Evolutionary conservation across 352 stramenopile species (phyloP).

Genomic region (Thalassiosira exigua): DNA sequence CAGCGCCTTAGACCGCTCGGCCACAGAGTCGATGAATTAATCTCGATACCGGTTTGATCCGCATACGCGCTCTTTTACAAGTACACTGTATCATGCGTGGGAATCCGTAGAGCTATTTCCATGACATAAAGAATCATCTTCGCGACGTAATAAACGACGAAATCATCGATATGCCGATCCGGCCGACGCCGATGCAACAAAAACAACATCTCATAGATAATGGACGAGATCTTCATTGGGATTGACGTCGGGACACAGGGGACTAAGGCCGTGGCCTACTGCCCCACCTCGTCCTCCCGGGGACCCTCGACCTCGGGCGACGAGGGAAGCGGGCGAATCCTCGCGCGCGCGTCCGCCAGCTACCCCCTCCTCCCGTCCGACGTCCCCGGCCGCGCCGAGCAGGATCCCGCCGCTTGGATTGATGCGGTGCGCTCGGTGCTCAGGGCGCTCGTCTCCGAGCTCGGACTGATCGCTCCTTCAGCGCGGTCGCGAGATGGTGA

Average conservation of each 20-base stretch:
- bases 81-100: too few relatives aligned
- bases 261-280: constrained; percentile 44
- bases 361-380: constrained; percentile 23
- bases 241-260: constrained; percentile 55
- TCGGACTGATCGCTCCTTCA: constrained; percentile 20
- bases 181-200: too few relatives aligned
- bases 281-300: background rate
- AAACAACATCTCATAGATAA: too few relatives aligned
- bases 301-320: background rate
- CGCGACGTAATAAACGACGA: too few relatives aligned
- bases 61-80: too few relatives aligned
- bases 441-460: constrained; percentile 1
- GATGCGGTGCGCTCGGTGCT: constrained; percentile 35
- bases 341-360: constrained; percentile 21
- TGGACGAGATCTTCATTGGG: constrained; percentile 36
- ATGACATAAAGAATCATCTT: too few relatives aligned
- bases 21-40: too few relatives aligned
- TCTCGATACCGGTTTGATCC: too few relatives aligned
- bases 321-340: constrained; percentile 3
- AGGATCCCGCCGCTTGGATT: constrained; percentile 47
- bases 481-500: background rate
- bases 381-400: constrained; percentile 41
- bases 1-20: too few relatives aligned
- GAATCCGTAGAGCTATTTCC: too few relatives aligned
- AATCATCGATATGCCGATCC: too few relatives aligned